Evolutionary conservation across 2,329 filamentous ascomycete genomes (phyloP).

Genomic region (Nemania bipapillata): DNA sequence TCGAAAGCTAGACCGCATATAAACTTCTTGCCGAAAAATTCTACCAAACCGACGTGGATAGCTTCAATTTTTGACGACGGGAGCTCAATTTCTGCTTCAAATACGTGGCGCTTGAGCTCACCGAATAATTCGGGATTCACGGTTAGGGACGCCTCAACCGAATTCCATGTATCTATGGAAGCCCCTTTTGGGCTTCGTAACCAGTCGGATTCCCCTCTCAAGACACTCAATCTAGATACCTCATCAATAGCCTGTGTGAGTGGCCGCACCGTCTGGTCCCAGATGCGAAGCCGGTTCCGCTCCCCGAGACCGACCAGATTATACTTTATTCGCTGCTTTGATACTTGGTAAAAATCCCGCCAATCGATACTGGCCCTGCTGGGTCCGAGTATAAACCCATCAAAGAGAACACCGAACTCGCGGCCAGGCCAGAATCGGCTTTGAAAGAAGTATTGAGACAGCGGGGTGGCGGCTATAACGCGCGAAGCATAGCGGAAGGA

Average conservation of each 20-base stretch:
- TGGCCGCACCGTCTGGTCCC: conserved; percentile 43
- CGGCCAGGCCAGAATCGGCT: conserved; percentile 44
- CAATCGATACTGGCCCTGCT: conserved; percentile 40
- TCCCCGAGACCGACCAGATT: conserved; percentile 42
- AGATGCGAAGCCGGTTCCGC: conserved; percentile 43
- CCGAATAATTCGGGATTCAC: conserved; percentile 33
- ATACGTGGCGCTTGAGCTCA: conserved; percentile 28
- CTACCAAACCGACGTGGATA: conserved; percentile 41
- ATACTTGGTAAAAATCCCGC: conserved; percentile 39
- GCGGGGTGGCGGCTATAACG: conserved; percentile 36
- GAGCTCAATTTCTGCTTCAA: conserved; percentile 38
- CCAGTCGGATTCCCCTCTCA: conserved; percentile 36
- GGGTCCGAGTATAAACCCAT: conserved; percentile 39
- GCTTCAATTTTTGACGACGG: conserved; percentile 32
- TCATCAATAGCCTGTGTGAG: conserved; percentile 37
- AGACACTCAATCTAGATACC: conserved; percentile 33
- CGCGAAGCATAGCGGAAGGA: conserved; percentile 43
- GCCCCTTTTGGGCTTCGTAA: background rate
- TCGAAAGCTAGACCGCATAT: conserved; percentile 43
- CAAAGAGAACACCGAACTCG: conserved; percentile 43
- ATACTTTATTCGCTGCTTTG: conserved; percentile 32
- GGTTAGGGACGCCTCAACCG: conserved; percentile 28
- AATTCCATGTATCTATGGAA: conserved; percentile 30
- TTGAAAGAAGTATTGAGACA: conserved; percentile 44
- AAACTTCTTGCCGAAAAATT: conserved; percentile 41